These are phyloP conservation scores for Hypoxylon crocopeplum DNA, from an alignment of 495 filamentous ascomycete genomes.

Conservation along the genomic window DNA sequence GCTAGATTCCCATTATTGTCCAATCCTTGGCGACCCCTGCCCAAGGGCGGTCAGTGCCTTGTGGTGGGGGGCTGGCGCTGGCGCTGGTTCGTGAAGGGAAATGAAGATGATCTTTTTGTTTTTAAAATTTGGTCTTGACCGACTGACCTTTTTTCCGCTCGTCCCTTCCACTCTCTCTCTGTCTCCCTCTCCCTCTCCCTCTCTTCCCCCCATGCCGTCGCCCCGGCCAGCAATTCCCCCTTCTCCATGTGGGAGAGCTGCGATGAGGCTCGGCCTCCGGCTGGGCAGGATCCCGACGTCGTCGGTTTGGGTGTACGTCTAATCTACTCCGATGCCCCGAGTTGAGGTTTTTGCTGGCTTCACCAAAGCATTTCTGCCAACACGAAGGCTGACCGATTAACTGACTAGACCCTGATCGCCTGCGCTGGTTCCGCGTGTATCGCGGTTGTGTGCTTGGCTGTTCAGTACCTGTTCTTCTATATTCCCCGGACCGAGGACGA, in stretches of 20 bases:
- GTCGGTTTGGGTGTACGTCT: constrained; percentile 34
- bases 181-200: constrained; percentile 9
- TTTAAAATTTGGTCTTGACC: constrained; percentile 21
- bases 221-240: constrained; percentile 29
- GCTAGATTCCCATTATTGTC: constrained; percentile 32
- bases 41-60: constrained; percentile 35
- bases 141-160: constrained; percentile 10
- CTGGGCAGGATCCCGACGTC: constrained; percentile 35
- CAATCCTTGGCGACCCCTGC: constrained; percentile 28
- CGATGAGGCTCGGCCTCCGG: constrained; percentile 34
- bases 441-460: constrained; percentile 27
- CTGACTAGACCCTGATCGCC: constrained; percentile 32
- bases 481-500: constrained; percentile 15
- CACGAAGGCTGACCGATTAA: constrained; percentile 10
- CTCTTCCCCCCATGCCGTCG: constrained; percentile 31
- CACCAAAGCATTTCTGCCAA: too few species aligned
- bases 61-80: too few species aligned
- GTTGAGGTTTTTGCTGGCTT: too few species aligned
- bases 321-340: neutral
- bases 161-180: constrained; percentile 7
- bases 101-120: constrained; percentile 18
- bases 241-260: constrained; percentile 37
- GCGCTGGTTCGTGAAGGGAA: constrained; percentile 12
- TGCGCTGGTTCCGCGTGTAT: constrained; percentile 35
- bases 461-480: constrained; percentile 36